Base-by-base conservation (phyloP, 345 rosid genomes). In the Lepidium sativum region DNA sequence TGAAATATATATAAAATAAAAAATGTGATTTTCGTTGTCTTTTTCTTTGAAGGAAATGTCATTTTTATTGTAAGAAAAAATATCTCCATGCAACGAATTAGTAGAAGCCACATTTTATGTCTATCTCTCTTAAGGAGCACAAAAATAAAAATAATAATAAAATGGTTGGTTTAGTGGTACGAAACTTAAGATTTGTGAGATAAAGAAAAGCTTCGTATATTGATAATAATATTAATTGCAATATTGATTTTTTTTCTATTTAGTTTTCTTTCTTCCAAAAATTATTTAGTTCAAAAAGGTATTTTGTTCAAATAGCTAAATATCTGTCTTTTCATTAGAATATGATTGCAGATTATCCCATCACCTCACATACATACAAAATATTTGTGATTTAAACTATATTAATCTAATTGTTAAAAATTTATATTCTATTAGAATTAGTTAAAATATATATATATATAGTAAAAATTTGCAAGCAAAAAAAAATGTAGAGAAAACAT, bases 131-230 rank as follows among this genome's bases (percentile, higher is more conserved):
- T 40, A 27, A 38, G 20, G 60, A 39, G 37, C 7, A 35, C 31
- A 13, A 39, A 6, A 52, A 66, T 6, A 23, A 4, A 8, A 42
- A 42, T 15, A 8, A 31, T 27, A 27, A 27, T 6, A 25, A 48
- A 27, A 54, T 14, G n/a, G 40, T 23, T 27, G 48, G 31, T 69
- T 53, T 62, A 54, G 42, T 70, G 69, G 63, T 44, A 70, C 41
- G 68, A 9, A 44, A 49, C 27, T 25, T 15, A 20, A 54, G 75
- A 63, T 62, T 61, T 54, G 49, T 16, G 41, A 39, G 25, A 44
- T 37, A 57, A 61, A 33, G 1, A 15, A 18, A 34, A 66, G 17
- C 40, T 41, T 51, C 44, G 7, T 32, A 50, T 41, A 50, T 41
- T 16, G n/a, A n/a, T n/a, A n/a, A n/a, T n/a, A n/a, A n/a, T n/a